A percentile compares a stretch with the other conserved stretches of the same genome.
phyloP scores from a whole-genome alignment of 2,329 filamentous ascomycete genomes.

The Grosmannia penicillata region DNA sequence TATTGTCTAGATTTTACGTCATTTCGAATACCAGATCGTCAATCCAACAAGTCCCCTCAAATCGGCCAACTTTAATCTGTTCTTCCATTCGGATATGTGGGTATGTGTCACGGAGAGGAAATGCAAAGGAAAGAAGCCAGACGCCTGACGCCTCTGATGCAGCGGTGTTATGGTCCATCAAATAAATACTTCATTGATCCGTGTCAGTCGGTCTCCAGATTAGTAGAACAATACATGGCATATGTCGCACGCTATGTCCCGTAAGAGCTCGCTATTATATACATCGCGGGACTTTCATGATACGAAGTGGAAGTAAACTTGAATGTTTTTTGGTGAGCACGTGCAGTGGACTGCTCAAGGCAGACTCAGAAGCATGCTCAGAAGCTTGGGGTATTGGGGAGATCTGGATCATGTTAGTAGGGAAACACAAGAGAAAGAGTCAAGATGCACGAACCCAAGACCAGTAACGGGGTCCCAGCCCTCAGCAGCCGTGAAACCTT shows the following conservation, averaged over 20 bases:
- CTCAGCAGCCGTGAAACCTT: conserved; percentile 15
- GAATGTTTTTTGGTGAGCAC: not conserved
- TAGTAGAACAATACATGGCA: too few relatives aligned
- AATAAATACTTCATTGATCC: not conserved
- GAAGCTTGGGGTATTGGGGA: conserved; percentile 12
- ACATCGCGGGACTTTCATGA: too few relatives aligned
- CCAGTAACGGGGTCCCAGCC: conserved; percentile 16
- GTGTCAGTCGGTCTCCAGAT: too few relatives aligned
- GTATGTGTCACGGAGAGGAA: conserved; percentile 7
- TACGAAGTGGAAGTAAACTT: not conserved
- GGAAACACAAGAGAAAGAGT: not conserved
- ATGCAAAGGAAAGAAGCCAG: too few relatives aligned
- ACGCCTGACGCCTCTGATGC: too few relatives aligned
- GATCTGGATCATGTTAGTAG: not conserved
- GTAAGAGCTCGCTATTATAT: too few relatives aligned
- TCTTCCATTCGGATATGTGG: conserved; percentile 16
- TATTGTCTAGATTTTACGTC: conserved; percentile 2
- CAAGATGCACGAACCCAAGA: conserved; percentile 7
- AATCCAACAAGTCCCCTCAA: conserved; percentile 12
- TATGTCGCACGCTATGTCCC: too few relatives aligned
- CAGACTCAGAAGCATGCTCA: conserved; percentile 11
- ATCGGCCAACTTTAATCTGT: conserved; percentile 14
- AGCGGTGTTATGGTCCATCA: not conserved
- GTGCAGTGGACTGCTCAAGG: not conserved
- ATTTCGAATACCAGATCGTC: conserved; percentile 16